Evolutionary conservation across 352 stramenopile genomes (phyloP).

Genomic region (Phytophthora pluvialis): DNA sequence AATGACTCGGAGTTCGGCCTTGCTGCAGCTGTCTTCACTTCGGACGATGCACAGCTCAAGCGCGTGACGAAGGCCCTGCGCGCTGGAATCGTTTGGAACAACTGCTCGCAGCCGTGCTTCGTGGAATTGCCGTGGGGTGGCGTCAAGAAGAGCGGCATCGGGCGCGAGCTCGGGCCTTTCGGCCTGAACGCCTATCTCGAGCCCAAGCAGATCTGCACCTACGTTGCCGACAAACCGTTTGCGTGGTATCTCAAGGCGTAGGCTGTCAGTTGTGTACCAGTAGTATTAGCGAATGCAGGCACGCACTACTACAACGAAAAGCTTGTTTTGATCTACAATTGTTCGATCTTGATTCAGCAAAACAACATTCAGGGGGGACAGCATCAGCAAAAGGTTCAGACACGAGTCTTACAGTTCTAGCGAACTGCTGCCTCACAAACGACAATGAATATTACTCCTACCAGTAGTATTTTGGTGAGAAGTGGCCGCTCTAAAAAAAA

Average conservation of each 20-base stretch:
- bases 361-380: too few relatives aligned
- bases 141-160: constrained; percentile 85
- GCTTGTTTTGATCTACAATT: too few relatives aligned
- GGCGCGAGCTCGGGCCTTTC: constrained; percentile 72
- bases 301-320: too few relatives aligned
- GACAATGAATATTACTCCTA: too few relatives aligned
- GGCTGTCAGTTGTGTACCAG: neutral
- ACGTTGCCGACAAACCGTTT: constrained; percentile 73
- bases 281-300: too few relatives aligned
- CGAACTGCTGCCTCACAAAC: too few relatives aligned
- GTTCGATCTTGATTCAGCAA: too few relatives aligned
- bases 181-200: constrained; percentile 71
- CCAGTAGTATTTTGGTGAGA: too few relatives aligned
- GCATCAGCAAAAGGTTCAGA: too few relatives aligned
- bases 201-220: constrained; percentile 74
- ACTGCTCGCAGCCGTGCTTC: constrained; percentile 29
- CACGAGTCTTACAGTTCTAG: too few relatives aligned
- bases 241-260: constrained; percentile 58
- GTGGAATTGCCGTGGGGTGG: constrained; percentile 82
- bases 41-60: constrained; percentile 51
- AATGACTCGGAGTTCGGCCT: constrained; percentile 73
- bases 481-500: too few relatives aligned
- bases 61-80: constrained; percentile 57
- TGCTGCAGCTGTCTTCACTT: constrained; percentile 74
- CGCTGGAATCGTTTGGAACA: constrained; percentile 36